Evolutionary conservation across 2,329 filamentous ascomycete species (phyloP).

Genomic region (Aplosporella prunicola): DNA sequence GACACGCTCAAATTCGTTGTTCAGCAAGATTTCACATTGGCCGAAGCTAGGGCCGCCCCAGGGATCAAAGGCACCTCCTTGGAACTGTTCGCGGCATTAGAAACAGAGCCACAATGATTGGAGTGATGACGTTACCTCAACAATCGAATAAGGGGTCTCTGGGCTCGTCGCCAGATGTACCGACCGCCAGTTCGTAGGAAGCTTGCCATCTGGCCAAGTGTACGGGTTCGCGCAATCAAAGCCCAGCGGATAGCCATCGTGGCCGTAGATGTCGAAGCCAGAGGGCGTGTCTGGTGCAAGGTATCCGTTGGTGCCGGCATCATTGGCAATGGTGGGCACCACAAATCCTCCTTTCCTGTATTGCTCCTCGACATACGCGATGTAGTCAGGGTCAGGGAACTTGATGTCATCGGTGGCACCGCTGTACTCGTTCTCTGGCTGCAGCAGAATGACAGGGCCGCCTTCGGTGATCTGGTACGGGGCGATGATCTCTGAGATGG

Average conservation of each 20-base stretch:
- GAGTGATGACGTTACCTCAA: conserved; percentile 40
- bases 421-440: conserved; percentile 76
- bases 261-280: conserved; percentile 56
- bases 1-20: conserved; percentile 65
- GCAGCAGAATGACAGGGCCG: conserved; percentile 67
- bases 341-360: conserved; percentile 58
- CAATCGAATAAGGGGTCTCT: conserved; percentile 53
- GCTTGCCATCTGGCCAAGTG: conserved; percentile 47
- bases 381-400: conserved; percentile 59
- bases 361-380: conserved; percentile 61
- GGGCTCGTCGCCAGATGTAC: conserved; percentile 53
- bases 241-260: conserved; percentile 54
- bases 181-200: conserved; percentile 49
- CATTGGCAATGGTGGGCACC: conserved; percentile 68
- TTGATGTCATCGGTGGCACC: conserved; percentile 37
- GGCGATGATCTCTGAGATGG: conserved; percentile 58
- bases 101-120: conserved; percentile 8
- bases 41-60: conserved; percentile 66
- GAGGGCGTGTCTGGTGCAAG: conserved; percentile 51
- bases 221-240: conserved; percentile 53
- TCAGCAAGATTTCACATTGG: conserved; percentile 55
- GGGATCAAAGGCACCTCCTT: conserved; percentile 63
- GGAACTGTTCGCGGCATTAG: conserved; percentile 39
- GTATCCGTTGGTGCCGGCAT: conserved; percentile 51
- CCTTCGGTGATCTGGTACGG: conserved; percentile 73